phyloP scores from a whole-genome alignment of 1,284 basidiomycete genomes.

The Lentinula novae-zelandiae region DNA sequence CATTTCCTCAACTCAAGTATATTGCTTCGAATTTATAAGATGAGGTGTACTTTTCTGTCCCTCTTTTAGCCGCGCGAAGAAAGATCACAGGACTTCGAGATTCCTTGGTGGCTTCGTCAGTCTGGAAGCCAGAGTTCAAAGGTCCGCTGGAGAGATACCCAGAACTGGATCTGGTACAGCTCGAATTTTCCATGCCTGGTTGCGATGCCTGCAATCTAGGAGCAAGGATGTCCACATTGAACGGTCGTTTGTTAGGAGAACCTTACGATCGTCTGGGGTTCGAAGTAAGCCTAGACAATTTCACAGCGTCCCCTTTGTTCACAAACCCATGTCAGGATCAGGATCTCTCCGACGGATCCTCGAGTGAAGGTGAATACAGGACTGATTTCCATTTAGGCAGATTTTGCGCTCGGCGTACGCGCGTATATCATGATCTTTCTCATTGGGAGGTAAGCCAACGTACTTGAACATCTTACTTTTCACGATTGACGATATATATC shows the following conservation, averaged over 20 bases:
- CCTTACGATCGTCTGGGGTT: conserved; percentile 61
- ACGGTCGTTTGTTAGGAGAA: conserved; percentile 53
- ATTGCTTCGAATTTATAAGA: conserved; percentile 26
- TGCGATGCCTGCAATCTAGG: conserved; percentile 82
- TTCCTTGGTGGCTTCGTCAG: conserved; percentile 71
- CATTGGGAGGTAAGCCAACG: conserved; percentile 77
- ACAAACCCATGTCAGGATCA: conserved; percentile 1
- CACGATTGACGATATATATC: conserved; percentile 1
- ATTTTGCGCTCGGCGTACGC: conserved; percentile 69
- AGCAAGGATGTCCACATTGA: conserved; percentile 57
- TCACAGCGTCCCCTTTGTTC: neutral
- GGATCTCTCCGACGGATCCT: conserved; percentile 26
- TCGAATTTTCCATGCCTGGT: conserved; percentile 55
- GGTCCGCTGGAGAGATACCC: conserved; percentile 64
- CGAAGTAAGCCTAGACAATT: conserved; percentile 31
- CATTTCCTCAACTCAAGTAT: conserved; percentile 12
- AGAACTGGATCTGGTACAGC: conserved; percentile 43
- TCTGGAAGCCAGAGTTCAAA: conserved; percentile 74
- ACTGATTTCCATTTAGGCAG: conserved; percentile 58
- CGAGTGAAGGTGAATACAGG: conserved; percentile 21
- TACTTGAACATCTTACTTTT: neutral
- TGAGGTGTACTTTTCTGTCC: conserved; percentile 71
- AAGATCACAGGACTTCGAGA: conserved; percentile 67
- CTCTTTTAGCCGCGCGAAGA: conserved; percentile 56
- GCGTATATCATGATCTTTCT: conserved; percentile 69